Evolutionary conservation across 2,329 filamentous ascomycete genomes (phyloP).

Genomic region (Colletotrichum kahawae): DNA sequence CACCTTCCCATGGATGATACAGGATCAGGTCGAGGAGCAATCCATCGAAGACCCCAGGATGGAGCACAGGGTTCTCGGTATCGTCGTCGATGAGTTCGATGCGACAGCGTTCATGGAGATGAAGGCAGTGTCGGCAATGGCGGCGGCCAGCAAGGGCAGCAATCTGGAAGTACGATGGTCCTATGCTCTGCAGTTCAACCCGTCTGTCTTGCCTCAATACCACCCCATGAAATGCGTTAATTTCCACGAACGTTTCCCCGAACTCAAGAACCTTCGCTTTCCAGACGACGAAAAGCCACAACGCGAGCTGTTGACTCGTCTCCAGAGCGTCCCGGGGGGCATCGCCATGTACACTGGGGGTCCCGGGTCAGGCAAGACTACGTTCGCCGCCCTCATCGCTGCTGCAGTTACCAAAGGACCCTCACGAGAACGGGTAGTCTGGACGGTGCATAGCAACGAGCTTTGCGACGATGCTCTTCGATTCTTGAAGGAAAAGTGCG

Average conservation of each 20-base stretch:
- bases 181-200: not conserved
- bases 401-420: not conserved
- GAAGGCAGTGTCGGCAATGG: not conserved
- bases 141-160: not conserved
- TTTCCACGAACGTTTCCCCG: not conserved
- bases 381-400: not conserved
- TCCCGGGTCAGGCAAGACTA: conserved; percentile 5
- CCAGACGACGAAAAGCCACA: not conserved
- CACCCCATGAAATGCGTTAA: not conserved
- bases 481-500: not conserved
- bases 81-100: not conserved
- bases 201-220: not conserved
- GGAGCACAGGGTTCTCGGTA: not conserved
- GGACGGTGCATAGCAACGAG: conserved; percentile 4
- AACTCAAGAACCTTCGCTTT: not conserved
- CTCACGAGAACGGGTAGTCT: not conserved
- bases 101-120: conserved; percentile 2
- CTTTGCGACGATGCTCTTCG: not conserved
- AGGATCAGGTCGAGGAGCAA: not conserved
- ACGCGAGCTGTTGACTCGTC: not conserved
- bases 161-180: not conserved
- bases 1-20: not conserved
- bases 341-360: not conserved
- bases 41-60: not conserved
- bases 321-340: not conserved